These are phyloP conservation scores for Hypoxylon sp. DNA, from an alignment of 2,329 filamentous ascomycete species.

Conservation along the genomic window DNA sequence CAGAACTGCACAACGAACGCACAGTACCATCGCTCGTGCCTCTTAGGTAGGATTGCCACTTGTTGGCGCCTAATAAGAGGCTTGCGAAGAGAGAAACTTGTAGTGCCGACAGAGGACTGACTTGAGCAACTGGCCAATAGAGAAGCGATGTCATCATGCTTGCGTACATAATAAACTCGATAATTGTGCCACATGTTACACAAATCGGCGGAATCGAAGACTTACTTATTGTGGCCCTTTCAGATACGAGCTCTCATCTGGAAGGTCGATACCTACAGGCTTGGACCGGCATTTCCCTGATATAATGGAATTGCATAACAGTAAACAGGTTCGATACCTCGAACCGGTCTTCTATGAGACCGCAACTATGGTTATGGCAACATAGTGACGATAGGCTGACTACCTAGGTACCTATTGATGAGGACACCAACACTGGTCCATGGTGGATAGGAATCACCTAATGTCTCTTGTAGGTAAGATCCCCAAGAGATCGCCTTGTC, in stretches of 20 bases:
- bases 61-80: conserved; percentile 38
- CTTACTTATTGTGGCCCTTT: conserved; percentile 4
- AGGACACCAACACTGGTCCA: not conserved
- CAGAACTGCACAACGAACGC: conserved; percentile 20
- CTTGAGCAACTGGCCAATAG: conserved; percentile 23
- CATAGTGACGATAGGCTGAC: not conserved
- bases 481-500: not conserved
- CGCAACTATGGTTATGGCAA: not conserved
- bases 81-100: conserved; percentile 22
- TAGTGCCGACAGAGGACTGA: conserved; percentile 34
- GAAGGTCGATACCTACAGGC: not conserved
- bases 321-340: conserved; percentile 2
- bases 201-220: conserved; percentile 38
- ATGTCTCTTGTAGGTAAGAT: not conserved
- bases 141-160: conserved; percentile 22
- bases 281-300: not conserved
- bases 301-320: conserved; percentile 8
- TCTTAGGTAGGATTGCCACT: conserved; percentile 41
- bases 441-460: not conserved
- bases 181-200: conserved; percentile 36
- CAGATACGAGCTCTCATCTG: conserved; percentile 17
- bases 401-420: not conserved
- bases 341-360: not conserved
- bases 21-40: conserved; percentile 28
- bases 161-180: conserved; percentile 34